Conservation (phyloP, 495 filamentous ascomycete genomes). For the Talaromyces thailandensis region DNA sequence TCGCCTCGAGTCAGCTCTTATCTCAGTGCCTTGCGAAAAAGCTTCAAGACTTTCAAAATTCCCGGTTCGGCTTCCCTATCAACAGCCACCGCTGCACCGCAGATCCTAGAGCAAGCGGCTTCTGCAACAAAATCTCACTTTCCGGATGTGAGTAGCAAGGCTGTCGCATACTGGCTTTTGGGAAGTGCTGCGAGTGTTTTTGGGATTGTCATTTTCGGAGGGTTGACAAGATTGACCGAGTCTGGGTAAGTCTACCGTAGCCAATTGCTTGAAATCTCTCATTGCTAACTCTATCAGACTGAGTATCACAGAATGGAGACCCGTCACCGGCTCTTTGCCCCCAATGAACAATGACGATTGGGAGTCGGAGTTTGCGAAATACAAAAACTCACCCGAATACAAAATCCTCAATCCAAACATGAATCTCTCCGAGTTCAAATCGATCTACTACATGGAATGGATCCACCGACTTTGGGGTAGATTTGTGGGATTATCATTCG, state of each 20-base stretch:
- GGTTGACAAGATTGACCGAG: conserved; percentile 86
- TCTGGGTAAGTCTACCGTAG: conserved; percentile 59
- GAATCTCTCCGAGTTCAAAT: conserved; percentile 86
- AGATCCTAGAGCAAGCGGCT: conserved; percentile 14
- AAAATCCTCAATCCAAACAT: conserved; percentile 83
- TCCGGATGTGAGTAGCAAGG: conserved; percentile 61
- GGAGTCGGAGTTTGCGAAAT: conserved; percentile 87
- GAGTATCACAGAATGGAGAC: conserved; percentile 98
- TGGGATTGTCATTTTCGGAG: conserved; percentile 92
- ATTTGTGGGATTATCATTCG: conserved; percentile 80
- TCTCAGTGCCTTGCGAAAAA: not conserved
- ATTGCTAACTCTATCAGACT: conserved; percentile 46
- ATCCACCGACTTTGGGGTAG: conserved; percentile 93
- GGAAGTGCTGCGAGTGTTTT: conserved; percentile 89
- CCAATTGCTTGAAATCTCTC: not conserved
- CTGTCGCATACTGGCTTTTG: conserved; percentile 85
- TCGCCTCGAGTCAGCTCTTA: conserved; percentile 18
- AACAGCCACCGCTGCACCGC: conserved; percentile 12
- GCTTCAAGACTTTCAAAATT: not conserved
- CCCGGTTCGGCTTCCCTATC: conserved; percentile 8
- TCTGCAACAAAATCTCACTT: conserved; percentile 42
- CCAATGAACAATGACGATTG: conserved; percentile 69
- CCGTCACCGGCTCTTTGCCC: conserved; percentile 88
- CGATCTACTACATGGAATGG: conserved; percentile 99
- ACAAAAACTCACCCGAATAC: conserved; percentile 85